Percentiles rank a stretch among this genome's conserved stretches.
These are phyloP conservation scores for Umbelopsis isabellina DNA, from an alignment of 192 early-diverging fungal genomes.

Conservation along the genomic window DNA sequence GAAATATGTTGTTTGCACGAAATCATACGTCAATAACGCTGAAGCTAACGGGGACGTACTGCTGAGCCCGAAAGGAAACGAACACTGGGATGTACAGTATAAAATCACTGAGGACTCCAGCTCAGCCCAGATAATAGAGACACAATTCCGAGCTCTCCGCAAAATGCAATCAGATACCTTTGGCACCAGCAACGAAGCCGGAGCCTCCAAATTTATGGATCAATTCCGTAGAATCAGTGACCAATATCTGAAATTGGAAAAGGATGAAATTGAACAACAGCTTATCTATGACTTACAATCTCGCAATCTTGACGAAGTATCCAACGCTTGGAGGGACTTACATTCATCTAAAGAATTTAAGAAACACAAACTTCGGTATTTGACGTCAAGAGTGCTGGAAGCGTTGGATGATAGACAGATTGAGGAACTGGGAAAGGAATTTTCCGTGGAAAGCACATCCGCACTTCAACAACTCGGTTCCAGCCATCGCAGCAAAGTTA, in stretches of 20 bases:
- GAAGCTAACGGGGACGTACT: constrained; percentile 40
- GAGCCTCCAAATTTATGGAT: not conserved
- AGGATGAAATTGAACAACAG: not conserved
- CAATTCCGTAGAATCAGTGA: not conserved
- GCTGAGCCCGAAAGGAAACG: constrained; percentile 24
- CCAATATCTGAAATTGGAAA: constrained; percentile 1
- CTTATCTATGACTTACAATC: not conserved
- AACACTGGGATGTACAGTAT: constrained; percentile 30
- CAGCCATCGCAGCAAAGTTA: not conserved
- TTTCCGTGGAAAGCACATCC: not conserved
- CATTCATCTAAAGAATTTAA: not conserved
- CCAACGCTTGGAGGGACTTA: not conserved
- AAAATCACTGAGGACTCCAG: not conserved
- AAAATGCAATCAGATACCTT: constrained; percentile 15
- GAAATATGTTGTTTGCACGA: constrained; percentile 43
- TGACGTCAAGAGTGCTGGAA: not conserved
- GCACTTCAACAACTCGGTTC: not conserved
- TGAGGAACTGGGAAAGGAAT: not conserved
- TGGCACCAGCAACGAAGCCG: constrained; percentile 1
- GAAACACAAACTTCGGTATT: not conserved
- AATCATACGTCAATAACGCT: constrained; percentile 47
- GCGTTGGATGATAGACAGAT: not conserved
- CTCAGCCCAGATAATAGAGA: not conserved
- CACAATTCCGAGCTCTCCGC: constrained; percentile 24
- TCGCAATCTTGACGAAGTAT: not conserved